Evolutionary conservation across 768 basidiomycete genomes (phyloP), one percentile per base, ranked within the genome.

Genomic region (Tubosaeta sp.): DNA sequence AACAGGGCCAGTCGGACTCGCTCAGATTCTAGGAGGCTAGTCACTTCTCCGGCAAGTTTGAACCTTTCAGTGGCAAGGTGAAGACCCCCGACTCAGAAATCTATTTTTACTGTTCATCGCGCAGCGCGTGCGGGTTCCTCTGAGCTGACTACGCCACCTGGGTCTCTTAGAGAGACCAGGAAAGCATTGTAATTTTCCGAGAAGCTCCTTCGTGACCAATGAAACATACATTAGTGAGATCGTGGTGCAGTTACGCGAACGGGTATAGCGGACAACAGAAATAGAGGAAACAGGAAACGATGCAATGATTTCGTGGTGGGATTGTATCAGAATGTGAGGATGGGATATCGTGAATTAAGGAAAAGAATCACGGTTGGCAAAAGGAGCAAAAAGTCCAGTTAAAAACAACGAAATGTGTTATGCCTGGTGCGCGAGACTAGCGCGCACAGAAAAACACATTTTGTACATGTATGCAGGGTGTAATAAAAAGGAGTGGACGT

Each of bases 161-260:
- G 18, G 7, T 16, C n/a, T n/a, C 19, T 21, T 11, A 21, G 19
- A 11, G 25, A 18, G 10, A 29, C 27, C 19, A 27, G 38, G 31
- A 30, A 42, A 47, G 41, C 4, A 43, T 38, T 43, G 46, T 51
- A 55, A 52, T 27, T 61, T 44, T 51, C 38, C 47, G 49, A 51
- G 51, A 51, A 49, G 49, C 52, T 45, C 51, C 24, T 49, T 51
- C 18, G 35, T 53, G 45, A 11, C 35, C 22, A 44, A 49, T 38
- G 59, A 51, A 54, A 50, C n/a, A 54, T 68, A 68, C 52, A 69
- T 69, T 64, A 69, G 51, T 62, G 56, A 63, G 60, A 64, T 64
- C 51, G 63, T 61, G 48, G 51, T 62, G 61, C 54, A 52, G 56
- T 53, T 66, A 68, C 56, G 66, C 51, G 24, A 58, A 51, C 49